These are phyloP conservation scores for Pseudogymnoascus sp. DNA, from an alignment of 2,329 filamentous ascomycete species.

Conservation along the genomic window DNA sequence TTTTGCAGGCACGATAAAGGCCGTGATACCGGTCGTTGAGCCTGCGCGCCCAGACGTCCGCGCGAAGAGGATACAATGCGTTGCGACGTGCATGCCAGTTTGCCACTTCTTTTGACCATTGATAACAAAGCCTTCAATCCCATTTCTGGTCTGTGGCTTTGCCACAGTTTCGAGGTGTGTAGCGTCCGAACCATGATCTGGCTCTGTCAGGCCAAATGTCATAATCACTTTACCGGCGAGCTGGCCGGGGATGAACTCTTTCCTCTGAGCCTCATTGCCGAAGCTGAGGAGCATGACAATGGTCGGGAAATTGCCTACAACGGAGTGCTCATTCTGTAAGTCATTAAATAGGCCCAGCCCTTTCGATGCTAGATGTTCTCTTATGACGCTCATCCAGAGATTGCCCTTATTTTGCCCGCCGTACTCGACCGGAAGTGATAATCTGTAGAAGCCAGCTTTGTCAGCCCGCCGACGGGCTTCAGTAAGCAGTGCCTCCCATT, in stretches of 20 bases:
- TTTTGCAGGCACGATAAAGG: conserved; percentile 48
- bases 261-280: conserved; percentile 45
- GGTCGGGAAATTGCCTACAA: conserved; percentile 56
- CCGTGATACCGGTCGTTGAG: conserved; percentile 48
- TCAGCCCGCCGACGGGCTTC: conserved; percentile 45
- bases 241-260: conserved; percentile 43
- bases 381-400: conserved; percentile 55
- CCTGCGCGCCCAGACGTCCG: conserved; percentile 47
- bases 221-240: conserved; percentile 45
- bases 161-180: conserved; percentile 53
- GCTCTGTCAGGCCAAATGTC: conserved; percentile 56
- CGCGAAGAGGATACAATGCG: conserved; percentile 55
- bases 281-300: conserved; percentile 55
- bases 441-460: conserved; percentile 51
- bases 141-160: conserved; percentile 35
- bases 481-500: conserved; percentile 49
- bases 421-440: conserved; percentile 47
- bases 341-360: conserved; percentile 55
- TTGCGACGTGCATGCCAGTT: conserved; percentile 53
- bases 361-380: conserved; percentile 51
- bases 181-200: conserved; percentile 53
- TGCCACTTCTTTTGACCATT: conserved; percentile 58
- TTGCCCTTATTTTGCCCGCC: conserved; percentile 45
- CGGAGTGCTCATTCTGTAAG: conserved; percentile 54
- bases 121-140: conserved; percentile 42